Evolutionary conservation across 192 early-diverging fungal genomes (phyloP).

Genomic region (Chytriomyces hyalinus): DNA sequence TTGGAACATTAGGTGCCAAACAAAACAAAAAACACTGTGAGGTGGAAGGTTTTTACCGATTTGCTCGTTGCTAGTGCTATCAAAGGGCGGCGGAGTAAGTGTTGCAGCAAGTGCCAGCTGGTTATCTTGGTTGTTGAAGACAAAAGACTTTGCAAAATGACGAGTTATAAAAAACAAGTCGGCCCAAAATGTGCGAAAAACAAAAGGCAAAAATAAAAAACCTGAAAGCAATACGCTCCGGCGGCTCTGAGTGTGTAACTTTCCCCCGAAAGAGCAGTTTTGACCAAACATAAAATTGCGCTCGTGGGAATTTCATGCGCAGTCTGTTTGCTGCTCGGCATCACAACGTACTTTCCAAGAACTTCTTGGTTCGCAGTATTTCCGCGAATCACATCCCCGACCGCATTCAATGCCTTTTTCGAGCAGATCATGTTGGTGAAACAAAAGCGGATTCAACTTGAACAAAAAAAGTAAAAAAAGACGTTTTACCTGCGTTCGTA

Average conservation of each 20-base stretch:
- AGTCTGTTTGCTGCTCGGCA: constrained; percentile 41
- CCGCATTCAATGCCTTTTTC: constrained; percentile 74
- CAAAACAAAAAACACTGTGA: background rate
- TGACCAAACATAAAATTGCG: constrained; percentile 80
- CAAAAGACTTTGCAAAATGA: constrained; percentile 63
- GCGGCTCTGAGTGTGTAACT: constrained; percentile 80
- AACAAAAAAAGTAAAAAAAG: background rate
- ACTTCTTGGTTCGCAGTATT: constrained; percentile 78
- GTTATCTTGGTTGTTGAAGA: constrained; percentile 81
- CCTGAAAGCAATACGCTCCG: constrained; percentile 80
- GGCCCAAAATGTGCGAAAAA: background rate
- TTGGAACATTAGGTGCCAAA: constrained; percentile 15
- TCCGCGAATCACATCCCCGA: constrained; percentile 81
- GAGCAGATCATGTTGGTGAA: background rate
- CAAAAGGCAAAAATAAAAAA: constrained; percentile 2
- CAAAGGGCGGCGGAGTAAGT: constrained; percentile 76
- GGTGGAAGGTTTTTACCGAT: constrained; percentile 45
- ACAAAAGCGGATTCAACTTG: background rate
- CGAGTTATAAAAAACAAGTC: background rate
- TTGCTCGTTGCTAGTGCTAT: constrained; percentile 64
- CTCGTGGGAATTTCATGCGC: constrained; percentile 62
- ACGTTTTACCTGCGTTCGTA: constrained; percentile 64
- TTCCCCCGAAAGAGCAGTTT: constrained; percentile 68
- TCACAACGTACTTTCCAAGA: constrained; percentile 75
- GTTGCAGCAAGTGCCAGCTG: constrained; percentile 88